These are phyloP conservation scores for Delonix regia DNA, from an alignment of 306 rosid genomes.

Conservation along the genomic window DNA sequence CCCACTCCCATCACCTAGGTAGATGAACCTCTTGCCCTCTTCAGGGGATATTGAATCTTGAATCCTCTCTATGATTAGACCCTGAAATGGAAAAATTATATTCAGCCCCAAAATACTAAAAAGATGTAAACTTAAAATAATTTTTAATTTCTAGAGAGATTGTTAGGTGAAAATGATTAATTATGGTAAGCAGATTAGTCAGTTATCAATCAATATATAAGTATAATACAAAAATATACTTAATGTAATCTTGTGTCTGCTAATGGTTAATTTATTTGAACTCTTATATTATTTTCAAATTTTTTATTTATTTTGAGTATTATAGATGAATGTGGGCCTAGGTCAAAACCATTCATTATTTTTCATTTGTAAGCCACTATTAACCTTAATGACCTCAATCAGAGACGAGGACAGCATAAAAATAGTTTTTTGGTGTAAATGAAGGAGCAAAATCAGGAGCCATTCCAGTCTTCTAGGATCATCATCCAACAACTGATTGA, in stretches of 20 bases:
- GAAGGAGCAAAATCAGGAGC: not conserved
- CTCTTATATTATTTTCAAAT: not conserved
- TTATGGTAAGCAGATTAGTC: too few species aligned
- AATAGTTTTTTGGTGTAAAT: not conserved
- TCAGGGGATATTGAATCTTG: constrained; percentile 33
- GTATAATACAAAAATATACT: not conserved
- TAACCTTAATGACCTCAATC: not conserved
- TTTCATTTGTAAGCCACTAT: not conserved
- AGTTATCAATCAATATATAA: too few species aligned
- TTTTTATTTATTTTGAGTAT: not conserved
- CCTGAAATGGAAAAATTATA: constrained; percentile 35
- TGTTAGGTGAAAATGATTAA: too few species aligned
- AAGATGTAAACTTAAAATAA: not conserved
- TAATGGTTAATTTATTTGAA: not conserved
- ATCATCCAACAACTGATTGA: not conserved
- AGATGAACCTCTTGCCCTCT: constrained; percentile 54
- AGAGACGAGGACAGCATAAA: not conserved
- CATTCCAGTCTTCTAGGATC: not conserved
- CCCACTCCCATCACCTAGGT: constrained; percentile 66
- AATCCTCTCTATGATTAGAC: constrained; percentile 54
- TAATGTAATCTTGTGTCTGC: not conserved
- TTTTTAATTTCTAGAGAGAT: too few species aligned
- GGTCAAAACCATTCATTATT: constrained; percentile 1
- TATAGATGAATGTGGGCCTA: constrained; percentile 31
- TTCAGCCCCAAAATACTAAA: not conserved